phyloP scores from a whole-genome alignment of 2,329 filamentous ascomycete species.

The Apiospora marii region DNA sequence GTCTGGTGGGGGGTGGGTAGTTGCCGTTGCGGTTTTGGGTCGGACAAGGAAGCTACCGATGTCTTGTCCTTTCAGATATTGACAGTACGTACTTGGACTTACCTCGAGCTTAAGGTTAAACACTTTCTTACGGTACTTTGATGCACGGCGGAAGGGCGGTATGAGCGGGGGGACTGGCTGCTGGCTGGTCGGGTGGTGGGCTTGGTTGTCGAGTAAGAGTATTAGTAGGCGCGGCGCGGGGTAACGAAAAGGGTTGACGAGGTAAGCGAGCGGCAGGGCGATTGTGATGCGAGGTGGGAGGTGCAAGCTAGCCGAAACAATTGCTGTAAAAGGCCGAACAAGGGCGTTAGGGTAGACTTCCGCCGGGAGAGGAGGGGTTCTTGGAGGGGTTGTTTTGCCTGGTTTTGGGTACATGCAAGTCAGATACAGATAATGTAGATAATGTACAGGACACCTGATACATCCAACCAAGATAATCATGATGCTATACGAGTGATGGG shows the following conservation, averaged over 20 bases:
- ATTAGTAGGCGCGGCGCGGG: constrained; percentile 18
- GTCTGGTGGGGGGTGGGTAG: constrained; percentile 11
- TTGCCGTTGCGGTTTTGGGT: constrained; percentile 11
- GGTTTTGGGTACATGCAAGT: neutral
- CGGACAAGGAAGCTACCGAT: neutral
- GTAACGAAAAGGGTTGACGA: constrained; percentile 19
- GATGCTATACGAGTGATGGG: neutral
- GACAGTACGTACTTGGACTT: constrained; percentile 1
- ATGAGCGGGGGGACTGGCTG: neutral
- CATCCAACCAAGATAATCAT: neutral
- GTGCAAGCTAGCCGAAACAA: constrained; percentile 16
- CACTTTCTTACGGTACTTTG: neutral
- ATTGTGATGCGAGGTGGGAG: neutral
- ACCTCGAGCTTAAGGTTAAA: neutral
- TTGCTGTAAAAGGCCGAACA: neutral
- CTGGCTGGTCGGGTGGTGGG: constrained; percentile 10
- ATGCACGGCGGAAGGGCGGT: constrained; percentile 11
- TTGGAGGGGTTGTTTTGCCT: neutral
- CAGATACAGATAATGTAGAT: constrained; percentile 2
- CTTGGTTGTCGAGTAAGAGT: constrained; percentile 18
- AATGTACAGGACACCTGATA: neutral
- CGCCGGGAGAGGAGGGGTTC: neutral
- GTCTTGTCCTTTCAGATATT: constrained; percentile 7
- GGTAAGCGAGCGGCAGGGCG: constrained; percentile 21
- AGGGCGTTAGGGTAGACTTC: constrained; percentile 1